A percentile compares a stretch with the other conserved stretches of the same genome.
Conservation (phyloP, 768 basidiomycete species). For the Rhizopogon roseolus region DNA sequence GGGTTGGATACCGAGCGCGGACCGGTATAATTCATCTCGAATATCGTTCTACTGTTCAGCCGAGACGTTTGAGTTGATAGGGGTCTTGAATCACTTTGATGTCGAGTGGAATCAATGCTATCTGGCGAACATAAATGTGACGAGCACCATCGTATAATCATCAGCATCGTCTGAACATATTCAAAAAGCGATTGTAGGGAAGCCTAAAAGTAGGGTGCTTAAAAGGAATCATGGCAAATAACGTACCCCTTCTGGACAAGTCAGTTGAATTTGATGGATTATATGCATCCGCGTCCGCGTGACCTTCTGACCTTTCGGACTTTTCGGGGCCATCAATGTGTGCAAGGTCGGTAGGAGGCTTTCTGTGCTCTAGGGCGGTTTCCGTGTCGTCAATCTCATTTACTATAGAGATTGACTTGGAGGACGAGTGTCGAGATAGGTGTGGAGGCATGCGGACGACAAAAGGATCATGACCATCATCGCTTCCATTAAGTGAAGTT, state of each 20-base stretch:
- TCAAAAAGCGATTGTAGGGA: neutral
- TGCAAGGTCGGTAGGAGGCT: slow-evolving; percentile 6
- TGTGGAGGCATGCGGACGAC: slow-evolving; percentile 35
- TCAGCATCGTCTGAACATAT: slow-evolving; percentile 3
- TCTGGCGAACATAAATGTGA: slow-evolving; percentile 13
- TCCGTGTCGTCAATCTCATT: slow-evolving; percentile 32
- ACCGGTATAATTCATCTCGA: slow-evolving; percentile 18
- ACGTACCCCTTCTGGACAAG: slow-evolving; percentile 34
- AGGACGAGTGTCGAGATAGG: slow-evolving; percentile 25
- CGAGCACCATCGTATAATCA: neutral
- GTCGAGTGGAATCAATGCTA: slow-evolving; percentile 25
- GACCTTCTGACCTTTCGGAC: neutral
- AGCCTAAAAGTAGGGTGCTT: neutral
- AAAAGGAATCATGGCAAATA: slow-evolving; percentile 6
- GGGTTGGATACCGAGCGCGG: slow-evolving; percentile 39
- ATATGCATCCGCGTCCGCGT: neutral
- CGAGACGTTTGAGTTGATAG: slow-evolving; percentile 27
- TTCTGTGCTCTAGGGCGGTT: slow-evolving; percentile 44
- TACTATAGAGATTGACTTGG: slow-evolving; percentile 16
- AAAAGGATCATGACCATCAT: slow-evolving; percentile 36
- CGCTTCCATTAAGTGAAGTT: slow-evolving; percentile 12
- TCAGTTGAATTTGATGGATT: slow-evolving; percentile 22
- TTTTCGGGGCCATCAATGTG: neutral
- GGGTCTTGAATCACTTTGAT: slow-evolving; percentile 23
- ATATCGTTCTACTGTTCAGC: slow-evolving; percentile 34